A percentile compares a stretch with the other conserved stretches of the same genome.
Conservation (phyloP, 2,329 filamentous ascomycete species). For the Cryphonectria nitschkei region DNA sequence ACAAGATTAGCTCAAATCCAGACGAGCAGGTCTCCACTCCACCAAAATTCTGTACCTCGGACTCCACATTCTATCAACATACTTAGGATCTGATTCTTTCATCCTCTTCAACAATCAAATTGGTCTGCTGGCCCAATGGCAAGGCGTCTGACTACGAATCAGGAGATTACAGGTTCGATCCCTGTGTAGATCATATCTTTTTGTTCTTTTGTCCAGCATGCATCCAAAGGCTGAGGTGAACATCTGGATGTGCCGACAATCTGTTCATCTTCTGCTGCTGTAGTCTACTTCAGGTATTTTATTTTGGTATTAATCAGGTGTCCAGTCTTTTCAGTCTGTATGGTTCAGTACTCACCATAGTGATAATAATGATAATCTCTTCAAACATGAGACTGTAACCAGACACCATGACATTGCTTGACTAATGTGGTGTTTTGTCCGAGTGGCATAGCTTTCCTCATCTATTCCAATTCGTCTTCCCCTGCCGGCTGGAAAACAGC, state of each 20-base stretch:
- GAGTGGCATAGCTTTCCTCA: too few relatives aligned
- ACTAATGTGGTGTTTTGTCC: too few relatives aligned
- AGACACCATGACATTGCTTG: too few relatives aligned
- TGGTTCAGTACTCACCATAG: too few relatives aligned
- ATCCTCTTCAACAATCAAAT: background rate
- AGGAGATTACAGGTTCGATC: constrained; percentile 34
- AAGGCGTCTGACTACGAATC: constrained; percentile 45
- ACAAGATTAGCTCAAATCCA: background rate
- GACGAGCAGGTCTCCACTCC: background rate
- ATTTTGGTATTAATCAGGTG: too few relatives aligned
- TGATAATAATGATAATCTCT: too few relatives aligned
- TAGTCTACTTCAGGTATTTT: too few relatives aligned
- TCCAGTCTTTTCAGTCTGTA: too few relatives aligned
- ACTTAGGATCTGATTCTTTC: background rate
- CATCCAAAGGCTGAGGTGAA: background rate
- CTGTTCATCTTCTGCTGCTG: background rate
- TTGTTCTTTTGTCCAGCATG: background rate
- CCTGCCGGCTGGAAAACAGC: too few relatives aligned
- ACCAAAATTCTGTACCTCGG: background rate
- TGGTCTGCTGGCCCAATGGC: constrained; percentile 38
- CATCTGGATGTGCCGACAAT: background rate
- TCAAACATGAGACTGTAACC: too few relatives aligned
- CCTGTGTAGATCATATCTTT: background rate
- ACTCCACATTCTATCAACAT: background rate
- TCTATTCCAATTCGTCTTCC: too few relatives aligned